phyloP scores from a whole-genome alignment of 1,139 yeast genomes.

The Yamadazyma kanchanaburiensis region DNA sequence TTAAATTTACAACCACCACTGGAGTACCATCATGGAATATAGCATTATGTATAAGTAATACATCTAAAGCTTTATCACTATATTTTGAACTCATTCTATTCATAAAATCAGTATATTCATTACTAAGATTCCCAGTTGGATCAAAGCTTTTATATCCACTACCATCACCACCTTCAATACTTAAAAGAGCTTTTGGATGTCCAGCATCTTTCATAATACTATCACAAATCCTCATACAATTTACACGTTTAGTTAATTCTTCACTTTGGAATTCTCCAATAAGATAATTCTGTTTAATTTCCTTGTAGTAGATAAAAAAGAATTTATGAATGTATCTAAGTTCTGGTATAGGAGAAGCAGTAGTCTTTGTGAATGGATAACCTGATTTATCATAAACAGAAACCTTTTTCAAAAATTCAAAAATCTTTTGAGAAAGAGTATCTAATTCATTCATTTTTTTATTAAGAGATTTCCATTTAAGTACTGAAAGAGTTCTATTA shows the following conservation, averaged over 20 bases:
- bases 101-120: constrained; percentile 70
- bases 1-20: constrained; percentile 53
- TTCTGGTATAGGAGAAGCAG: constrained; percentile 39
- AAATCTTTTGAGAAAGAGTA: constrained; percentile 43
- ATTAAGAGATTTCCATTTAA: constrained; percentile 59
- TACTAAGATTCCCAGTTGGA: constrained; percentile 34
- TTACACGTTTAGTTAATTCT: constrained; percentile 15
- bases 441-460: constrained; percentile 40
- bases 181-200: constrained; percentile 40
- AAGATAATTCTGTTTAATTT: constrained; percentile 44
- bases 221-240: constrained; percentile 26
- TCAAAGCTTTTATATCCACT: constrained; percentile 35
- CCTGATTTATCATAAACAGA: constrained; percentile 13
- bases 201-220: constrained; percentile 29
- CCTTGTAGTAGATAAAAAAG: constrained; percentile 58
- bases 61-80: constrained; percentile 39
- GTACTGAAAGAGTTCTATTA: constrained; percentile 61
- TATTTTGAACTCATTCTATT: constrained; percentile 59
- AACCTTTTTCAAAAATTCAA: constrained; percentile 38
- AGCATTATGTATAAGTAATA: constrained; percentile 56
- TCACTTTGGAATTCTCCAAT: constrained; percentile 10
- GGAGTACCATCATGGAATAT: constrained; percentile 75
- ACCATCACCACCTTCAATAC: constrained; percentile 35
- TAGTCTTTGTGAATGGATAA: constrained; percentile 28
- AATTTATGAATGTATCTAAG: constrained; percentile 62